These are phyloP conservation scores for Geranium brycei DNA, from an alignment of 345 rosid genomes.

Conservation along the genomic window DNA sequence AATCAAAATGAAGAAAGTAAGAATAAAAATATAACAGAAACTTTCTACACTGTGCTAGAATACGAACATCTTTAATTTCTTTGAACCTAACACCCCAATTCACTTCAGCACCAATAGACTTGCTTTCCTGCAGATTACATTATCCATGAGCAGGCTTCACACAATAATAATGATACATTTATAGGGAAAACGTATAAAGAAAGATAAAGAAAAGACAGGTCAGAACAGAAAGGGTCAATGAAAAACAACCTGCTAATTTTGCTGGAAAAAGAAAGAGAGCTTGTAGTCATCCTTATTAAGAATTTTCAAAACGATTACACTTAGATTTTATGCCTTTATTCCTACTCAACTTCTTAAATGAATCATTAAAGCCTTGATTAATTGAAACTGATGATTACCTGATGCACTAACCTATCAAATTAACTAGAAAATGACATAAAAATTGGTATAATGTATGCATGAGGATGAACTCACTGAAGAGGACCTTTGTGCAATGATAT, in stretches of 20 bases:
- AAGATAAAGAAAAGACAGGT: neutral
- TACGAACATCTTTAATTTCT: constrained; percentile 61
- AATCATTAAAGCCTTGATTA: neutral
- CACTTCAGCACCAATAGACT: constrained; percentile 90
- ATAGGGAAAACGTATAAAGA: neutral
- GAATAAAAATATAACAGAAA: constrained; percentile 6
- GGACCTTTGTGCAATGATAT: neutral
- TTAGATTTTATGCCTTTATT: no score
- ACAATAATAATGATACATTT: neutral
- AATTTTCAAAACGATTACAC: neutral
- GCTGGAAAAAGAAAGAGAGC: neutral
- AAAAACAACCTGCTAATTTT: neutral
- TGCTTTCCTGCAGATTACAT: constrained; percentile 53
- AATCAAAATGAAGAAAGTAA: constrained; percentile 3
- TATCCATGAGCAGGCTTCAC: neutral
- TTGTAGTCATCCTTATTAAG: neutral
- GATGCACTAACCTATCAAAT: neutral
- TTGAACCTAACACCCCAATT: constrained; percentile 93
- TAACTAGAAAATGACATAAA: neutral
- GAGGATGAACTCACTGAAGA: neutral
- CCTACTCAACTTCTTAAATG: neutral
- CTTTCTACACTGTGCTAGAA: constrained; percentile 14
- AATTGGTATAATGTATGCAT: neutral
- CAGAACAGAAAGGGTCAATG: neutral
- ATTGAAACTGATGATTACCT: neutral